A percentile compares a stretch with the other conserved stretches of the same genome.
Conservation (phyloP, 2,329 filamentous ascomycete genomes). For the Graphiopsis chlorocephala region DNA sequence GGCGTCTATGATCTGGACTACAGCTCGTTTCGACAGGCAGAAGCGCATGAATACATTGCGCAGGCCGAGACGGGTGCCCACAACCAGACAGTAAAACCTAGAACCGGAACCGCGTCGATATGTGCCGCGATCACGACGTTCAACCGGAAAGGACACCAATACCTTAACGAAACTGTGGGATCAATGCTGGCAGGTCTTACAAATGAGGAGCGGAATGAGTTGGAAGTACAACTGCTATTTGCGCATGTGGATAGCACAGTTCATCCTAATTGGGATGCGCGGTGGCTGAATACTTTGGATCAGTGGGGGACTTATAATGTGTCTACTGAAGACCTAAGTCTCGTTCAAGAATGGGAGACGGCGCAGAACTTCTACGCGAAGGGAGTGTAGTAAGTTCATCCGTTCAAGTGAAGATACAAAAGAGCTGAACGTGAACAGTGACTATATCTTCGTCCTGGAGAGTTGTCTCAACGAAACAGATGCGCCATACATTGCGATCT, state of each 20-base stretch:
- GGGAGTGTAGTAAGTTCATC: background rate
- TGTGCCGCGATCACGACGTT: background rate
- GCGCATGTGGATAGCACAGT: background rate
- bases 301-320: background rate
- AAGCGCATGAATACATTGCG: conserved; percentile 14
- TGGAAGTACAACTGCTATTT: background rate
- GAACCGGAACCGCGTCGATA: background rate
- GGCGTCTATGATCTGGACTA: conserved; percentile 20
- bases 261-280: background rate
- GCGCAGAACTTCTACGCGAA: background rate
- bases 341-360: background rate
- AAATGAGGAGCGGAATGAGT: background rate
- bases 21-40: conserved; percentile 7
- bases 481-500: background rate
- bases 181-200: background rate
- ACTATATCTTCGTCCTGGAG: background rate
- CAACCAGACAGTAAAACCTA: background rate
- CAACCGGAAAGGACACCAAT: background rate
- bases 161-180: background rate
- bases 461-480: background rate
- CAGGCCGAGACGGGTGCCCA: background rate
- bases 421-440: background rate
- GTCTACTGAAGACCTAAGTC: background rate
- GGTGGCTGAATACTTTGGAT: background rate
- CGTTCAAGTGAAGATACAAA: background rate